Base-by-base conservation (phyloP, 2,329 filamentous ascomycete genomes). In the Pseudocercospora musae region DNA sequence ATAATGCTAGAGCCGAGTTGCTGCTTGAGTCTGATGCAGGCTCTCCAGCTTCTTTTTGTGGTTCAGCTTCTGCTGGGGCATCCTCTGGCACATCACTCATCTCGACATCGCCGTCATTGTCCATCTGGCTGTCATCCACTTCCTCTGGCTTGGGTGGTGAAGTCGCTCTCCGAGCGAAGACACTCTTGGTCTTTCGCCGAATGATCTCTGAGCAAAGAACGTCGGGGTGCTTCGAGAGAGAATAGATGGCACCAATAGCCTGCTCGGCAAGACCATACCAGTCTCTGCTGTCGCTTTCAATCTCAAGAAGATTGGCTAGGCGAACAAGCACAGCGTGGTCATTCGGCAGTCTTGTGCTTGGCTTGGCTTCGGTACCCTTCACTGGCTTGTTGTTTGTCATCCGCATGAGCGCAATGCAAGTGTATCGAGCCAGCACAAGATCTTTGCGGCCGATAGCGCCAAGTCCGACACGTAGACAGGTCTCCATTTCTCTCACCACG, bases 221-320 rank as follows among this genome's bases (percentile, higher is more conserved):
- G 73, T 99, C 95, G 0, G 95, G 95, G 73, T 98, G 93, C 75
- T 95, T 96, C 1, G 95, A 92, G 15, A 99, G 82, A 27, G 91
- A 87, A 72, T 99, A 99, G 55, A 99, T 97, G 53, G 95, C 95
- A 68, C 90, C 91, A 74, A 99, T 91, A 8, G 95, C 94, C 78
- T 99, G 95, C 75, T 99, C 96, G 20, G 95, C 93, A 48, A 98
- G 88, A 3, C 95, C 95, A 70, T 91, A 84, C 82, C 95, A 99
- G 74, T 99, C 95, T 73, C 96, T 95, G 79, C 89, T 96, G 62
- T 96, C 89, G 0, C 92, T 94, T 5, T 88, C 84, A 4, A 97
- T 87, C 67, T 97, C 92, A 18, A 90, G 88, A 71, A 98, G 93
- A 20, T 89, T 87, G 9, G 92, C 92, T 8, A 99, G 82, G 70